These are phyloP conservation scores for Chenopodium quinoa DNA, from an alignment of 148 eudicot genomes.

Conservation along the genomic window DNA sequence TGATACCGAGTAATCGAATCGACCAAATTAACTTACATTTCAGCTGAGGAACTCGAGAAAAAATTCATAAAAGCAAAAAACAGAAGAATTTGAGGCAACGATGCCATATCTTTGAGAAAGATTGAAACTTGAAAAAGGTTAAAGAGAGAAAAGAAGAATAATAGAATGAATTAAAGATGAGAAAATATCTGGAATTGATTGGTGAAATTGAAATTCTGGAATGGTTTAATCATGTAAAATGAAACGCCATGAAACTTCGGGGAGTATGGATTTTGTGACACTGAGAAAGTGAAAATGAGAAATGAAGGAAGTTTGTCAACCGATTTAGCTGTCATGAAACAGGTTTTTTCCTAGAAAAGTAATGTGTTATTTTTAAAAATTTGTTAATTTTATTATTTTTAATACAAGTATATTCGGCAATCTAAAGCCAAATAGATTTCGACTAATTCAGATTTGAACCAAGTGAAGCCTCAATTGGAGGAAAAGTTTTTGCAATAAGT, in stretches of 20 bases:
- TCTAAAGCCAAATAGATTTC: too few relatives aligned
- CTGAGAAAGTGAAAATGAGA: too few relatives aligned
- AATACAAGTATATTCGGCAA: too few relatives aligned
- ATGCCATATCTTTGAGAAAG: conserved; percentile 30
- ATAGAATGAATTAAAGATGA: neutral
- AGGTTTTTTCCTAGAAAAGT: too few relatives aligned
- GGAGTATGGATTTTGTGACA: neutral
- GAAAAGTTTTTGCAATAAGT: too few relatives aligned
- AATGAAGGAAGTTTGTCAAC: too few relatives aligned
- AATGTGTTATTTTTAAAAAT: too few relatives aligned
- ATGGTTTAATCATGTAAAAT: conserved; percentile 12
- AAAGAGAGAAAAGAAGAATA: neutral
- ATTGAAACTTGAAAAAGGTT: neutral
- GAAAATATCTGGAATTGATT: neutral
- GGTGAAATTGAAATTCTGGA: neutral
- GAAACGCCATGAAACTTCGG: conserved; percentile 9
- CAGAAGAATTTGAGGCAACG: conserved; percentile 26
- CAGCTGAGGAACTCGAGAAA: conserved; percentile 32
- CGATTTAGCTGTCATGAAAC: too few relatives aligned
- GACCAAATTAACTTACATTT: conserved; percentile 40
- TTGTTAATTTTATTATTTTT: too few relatives aligned
- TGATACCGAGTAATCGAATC: neutral
- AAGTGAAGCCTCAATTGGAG: too few relatives aligned
- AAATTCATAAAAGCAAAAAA: conserved; percentile 23
- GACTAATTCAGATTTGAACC: too few relatives aligned